These are phyloP conservation scores for Diplodia corticola DNA, from an alignment of 2,329 filamentous ascomycete genomes.

Conservation along the genomic window DNA sequence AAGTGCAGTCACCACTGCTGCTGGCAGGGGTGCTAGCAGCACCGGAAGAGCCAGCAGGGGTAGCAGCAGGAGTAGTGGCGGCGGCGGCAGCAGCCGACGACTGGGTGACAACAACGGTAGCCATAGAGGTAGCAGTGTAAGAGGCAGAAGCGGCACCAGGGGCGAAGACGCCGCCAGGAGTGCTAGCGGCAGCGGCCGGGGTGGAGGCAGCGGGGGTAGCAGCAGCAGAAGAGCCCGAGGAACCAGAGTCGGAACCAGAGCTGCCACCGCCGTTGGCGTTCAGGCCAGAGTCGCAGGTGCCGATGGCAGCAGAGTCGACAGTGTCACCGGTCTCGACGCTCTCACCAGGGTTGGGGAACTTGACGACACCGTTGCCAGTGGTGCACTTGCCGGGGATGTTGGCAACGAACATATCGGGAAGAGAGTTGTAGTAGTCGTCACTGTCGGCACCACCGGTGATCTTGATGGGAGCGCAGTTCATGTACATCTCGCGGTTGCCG, in stretches of 20 bases:
- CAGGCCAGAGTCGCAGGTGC: conserved; percentile 34
- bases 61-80: conserved; percentile 27
- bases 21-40: conserved; percentile 25
- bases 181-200: conserved; percentile 25
- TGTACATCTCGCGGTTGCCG: conserved; percentile 97
- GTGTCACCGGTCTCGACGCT: conserved; percentile 53
- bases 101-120: conserved; percentile 22
- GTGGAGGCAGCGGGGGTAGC: conserved; percentile 25
- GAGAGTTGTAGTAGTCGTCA: conserved; percentile 56
- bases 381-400: conserved; percentile 62
- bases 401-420: conserved; percentile 75
- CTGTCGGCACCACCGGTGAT: conserved; percentile 57
- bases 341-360: conserved; percentile 68
- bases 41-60: conserved; percentile 14
- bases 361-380: conserved; percentile 54
- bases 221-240: conserved; percentile 18
- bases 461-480: conserved; percentile 82
- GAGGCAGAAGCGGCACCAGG: conserved; percentile 22
- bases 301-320: conserved; percentile 42
- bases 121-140: conserved; percentile 24
- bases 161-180: conserved; percentile 25
- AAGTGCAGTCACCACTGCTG: conserved; percentile 25
- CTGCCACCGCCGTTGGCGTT: conserved; percentile 36
- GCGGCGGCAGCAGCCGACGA: neutral
- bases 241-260: conserved; percentile 34